Base-by-base conservation (phyloP, 441 rosid genomes). In the Manihot esculenta region DNA sequence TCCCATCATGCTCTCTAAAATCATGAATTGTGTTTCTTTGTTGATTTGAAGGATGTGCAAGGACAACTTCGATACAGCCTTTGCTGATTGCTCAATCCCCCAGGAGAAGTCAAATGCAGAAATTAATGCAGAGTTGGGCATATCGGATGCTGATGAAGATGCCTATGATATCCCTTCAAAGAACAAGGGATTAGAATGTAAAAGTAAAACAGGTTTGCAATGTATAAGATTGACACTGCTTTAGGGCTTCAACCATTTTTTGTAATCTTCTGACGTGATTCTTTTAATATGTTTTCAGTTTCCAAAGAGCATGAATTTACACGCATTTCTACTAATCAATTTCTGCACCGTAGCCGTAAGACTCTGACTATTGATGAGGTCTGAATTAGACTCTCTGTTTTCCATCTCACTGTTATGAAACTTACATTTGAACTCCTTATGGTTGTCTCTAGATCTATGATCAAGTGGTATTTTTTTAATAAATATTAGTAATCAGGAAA, bases 341-440 rank as follows among this genome's bases (percentile, higher is more conserved):
- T 85, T 83, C 85, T 88, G 84, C 97, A 89, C 79, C 91, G 99
- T 62, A 81, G 82, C 70, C 91, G 93, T 70, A 93, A 86, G 86
- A 82, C 83, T 73, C 99, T 89, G 82, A 87, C 94, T 71, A 95
- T 95, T 51, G 99, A 95, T 72, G 99, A 95, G 98, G 99, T 95
- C 51, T 20, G 77, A 55, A 72, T 72, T 70, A 77, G 61, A 78
- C 71, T 75, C 58, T 77, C 77, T 66, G 33, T 47, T 79, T 73
- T 60, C 51, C 10, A 10, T 30, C 9, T 38, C 3, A 44, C n/a
- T 66, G 11, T 38, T 47, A 9, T 11, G 12, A 45, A n/a, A 10
- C n/a, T 11, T 17, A 58, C 18, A 27, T 7, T 44, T 62, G 42
- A 5, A 38, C 30, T 17, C 17, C 38, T 71, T n/a, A 21, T 30